phyloP scores from a whole-genome alignment of 495 filamentous ascomycete species.

The Cercophora newfieldiana region DNA sequence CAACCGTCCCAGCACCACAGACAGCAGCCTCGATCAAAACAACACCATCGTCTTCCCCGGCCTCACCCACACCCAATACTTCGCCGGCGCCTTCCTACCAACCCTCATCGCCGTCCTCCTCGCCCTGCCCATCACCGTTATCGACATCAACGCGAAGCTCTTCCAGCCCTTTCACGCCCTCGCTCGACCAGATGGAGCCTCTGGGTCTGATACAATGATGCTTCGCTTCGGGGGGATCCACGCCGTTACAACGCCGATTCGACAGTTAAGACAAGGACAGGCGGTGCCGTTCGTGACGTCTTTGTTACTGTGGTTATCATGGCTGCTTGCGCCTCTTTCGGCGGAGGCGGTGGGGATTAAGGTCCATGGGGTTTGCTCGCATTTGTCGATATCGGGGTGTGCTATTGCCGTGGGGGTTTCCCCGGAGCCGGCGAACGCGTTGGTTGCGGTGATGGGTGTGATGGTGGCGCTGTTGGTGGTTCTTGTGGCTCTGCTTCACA shows the following conservation, averaged over 20 bases:
- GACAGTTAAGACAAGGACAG: conserved; percentile 1
- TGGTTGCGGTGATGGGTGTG: conserved; percentile 25
- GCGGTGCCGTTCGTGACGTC: conserved; percentile 8
- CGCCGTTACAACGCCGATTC: not conserved
- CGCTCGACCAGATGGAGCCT: conserved; percentile 23
- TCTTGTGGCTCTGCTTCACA: conserved; percentile 24
- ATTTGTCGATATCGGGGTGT: conserved; percentile 10
- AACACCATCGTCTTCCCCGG: not conserved
- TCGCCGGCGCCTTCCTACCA: conserved; percentile 12
- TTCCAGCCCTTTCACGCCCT: conserved; percentile 23
- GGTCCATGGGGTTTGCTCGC: conserved; percentile 10
- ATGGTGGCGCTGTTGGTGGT: conserved; percentile 13
- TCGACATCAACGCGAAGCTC: conserved; percentile 12
- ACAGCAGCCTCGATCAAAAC: not conserved
- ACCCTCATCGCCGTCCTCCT: conserved; percentile 7
- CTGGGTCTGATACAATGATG: conserved; percentile 27
- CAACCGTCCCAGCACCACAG: not conserved
- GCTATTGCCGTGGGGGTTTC: conserved; percentile 12
- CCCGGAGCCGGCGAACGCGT: conserved; percentile 25
- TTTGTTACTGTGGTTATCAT: conserved; percentile 7
- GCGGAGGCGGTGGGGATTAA: conserved; percentile 12
- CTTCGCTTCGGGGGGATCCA: conserved; percentile 1
- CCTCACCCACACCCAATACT: conserved; percentile 9
- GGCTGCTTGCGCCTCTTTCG: conserved; percentile 9
- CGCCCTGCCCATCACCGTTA: conserved; percentile 1